These are phyloP conservation scores for Pichia heedii DNA, from an alignment of 805 yeast species.

Conservation along the genomic window DNA sequence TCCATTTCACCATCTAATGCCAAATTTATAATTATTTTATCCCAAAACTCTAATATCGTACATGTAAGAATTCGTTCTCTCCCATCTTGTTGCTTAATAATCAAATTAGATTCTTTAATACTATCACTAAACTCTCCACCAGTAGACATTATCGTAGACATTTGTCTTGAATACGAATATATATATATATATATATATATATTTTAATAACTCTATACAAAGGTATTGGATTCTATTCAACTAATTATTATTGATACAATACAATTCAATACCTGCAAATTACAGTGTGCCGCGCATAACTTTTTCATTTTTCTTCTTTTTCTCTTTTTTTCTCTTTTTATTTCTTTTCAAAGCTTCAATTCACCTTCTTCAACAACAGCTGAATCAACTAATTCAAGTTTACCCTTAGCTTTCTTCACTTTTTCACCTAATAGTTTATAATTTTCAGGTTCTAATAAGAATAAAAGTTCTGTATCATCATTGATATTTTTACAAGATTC, in stretches of 20 bases:
- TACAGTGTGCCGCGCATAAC: no score
- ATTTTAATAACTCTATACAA: no score
- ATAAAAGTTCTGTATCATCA: conserved; percentile 10
- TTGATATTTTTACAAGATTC: conserved; percentile 9
- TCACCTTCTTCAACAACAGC: conserved; percentile 20
- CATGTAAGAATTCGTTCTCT: conserved; percentile 15
- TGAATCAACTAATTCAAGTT: conserved; percentile 34
- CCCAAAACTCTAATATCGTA: conserved; percentile 25
- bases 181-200: no score
- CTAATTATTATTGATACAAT: no score
- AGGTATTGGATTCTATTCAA: no score
- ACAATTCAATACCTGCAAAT: no score
- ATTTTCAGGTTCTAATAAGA: conserved; percentile 18
- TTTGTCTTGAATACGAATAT: background rate
- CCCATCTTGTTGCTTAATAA: conserved; percentile 2
- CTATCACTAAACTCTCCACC: conserved; percentile 6
- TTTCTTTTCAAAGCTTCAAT: background rate
- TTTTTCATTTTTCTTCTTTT: no score
- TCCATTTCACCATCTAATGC: conserved; percentile 38
- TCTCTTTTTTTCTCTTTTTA: no score
- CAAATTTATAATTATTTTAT: conserved; percentile 34
- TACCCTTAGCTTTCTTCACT: conserved; percentile 34
- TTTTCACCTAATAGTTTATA: conserved; percentile 31
- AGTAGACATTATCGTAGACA: background rate
- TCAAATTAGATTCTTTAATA: conserved; percentile 9